These are phyloP conservation scores for Penicillium parvum DNA, from an alignment of 495 filamentous ascomycete species.

Conservation along the genomic window DNA sequence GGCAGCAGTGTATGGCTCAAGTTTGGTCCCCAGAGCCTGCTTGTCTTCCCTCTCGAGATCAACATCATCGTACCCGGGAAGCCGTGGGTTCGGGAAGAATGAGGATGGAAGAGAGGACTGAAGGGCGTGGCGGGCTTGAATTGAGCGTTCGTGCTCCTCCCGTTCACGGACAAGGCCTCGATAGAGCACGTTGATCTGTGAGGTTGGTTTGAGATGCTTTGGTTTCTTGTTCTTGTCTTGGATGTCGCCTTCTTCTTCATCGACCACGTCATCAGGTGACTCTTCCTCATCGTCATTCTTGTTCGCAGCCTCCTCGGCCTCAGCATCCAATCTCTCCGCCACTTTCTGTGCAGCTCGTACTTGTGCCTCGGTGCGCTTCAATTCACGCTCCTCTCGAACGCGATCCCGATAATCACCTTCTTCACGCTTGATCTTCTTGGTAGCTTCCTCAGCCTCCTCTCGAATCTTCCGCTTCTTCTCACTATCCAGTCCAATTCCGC, in stretches of 20 bases:
- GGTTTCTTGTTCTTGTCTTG: conserved; percentile 11
- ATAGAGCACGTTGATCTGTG: conserved; percentile 73
- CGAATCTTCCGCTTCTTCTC: conserved; percentile 78
- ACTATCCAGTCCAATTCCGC: conserved; percentile 80
- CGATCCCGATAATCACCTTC: conserved; percentile 76
- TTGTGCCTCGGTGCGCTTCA: conserved; percentile 60
- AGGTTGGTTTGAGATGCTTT: conserved; percentile 44
- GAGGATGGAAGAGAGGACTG: conserved; percentile 56
- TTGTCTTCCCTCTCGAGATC: conserved; percentile 55
- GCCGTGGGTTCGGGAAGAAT: conserved; percentile 41
- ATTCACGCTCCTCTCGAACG: conserved; percentile 66
- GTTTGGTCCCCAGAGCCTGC: conserved; percentile 44
- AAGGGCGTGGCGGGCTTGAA: conserved; percentile 63
- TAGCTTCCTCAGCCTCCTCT: conserved; percentile 55
- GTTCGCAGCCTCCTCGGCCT: conserved; percentile 20
- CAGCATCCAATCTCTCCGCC: conserved; percentile 65
- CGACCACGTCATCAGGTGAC: no score
- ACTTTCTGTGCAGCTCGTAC: conserved; percentile 76
- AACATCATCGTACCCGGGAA: conserved; percentile 49
- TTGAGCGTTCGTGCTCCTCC: conserved; percentile 64
- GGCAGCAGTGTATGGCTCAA: conserved; percentile 33
- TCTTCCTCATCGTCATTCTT: conserved; percentile 16
- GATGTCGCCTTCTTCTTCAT: conserved; percentile 11
- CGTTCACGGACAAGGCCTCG: conserved; percentile 66
- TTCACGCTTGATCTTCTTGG: conserved; percentile 60